These are phyloP conservation scores for Fusarium protoensiforme DNA, from an alignment of 2,329 filamentous ascomycete species.

Conservation along the genomic window DNA sequence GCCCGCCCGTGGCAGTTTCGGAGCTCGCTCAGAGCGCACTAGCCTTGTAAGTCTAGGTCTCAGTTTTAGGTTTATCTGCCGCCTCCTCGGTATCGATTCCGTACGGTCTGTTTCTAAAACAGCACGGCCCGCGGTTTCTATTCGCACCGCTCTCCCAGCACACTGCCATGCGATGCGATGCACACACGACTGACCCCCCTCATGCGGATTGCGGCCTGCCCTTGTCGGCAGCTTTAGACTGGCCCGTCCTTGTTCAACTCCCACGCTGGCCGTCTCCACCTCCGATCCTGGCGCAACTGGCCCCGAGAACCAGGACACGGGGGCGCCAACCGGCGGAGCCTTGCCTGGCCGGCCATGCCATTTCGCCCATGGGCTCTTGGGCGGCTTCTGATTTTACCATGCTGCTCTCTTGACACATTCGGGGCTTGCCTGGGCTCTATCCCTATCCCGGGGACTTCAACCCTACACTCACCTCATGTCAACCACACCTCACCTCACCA, in stretches of 20 bases:
- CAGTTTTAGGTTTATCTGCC: slow-evolving; percentile 37
- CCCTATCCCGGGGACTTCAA: slow-evolving; percentile 2
- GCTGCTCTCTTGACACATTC: slow-evolving; percentile 16
- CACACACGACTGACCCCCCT: slow-evolving; percentile 12
- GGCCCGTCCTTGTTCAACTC: slow-evolving; percentile 8
- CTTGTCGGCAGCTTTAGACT: slow-evolving; percentile 14
- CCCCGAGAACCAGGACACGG: slow-evolving; percentile 44
- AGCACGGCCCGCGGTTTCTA: slow-evolving; percentile 6
- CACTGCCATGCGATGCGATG: not conserved
- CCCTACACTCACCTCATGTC: slow-evolving; percentile 23
- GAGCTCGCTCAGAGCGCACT: slow-evolving; percentile 3
- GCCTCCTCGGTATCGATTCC: slow-evolving; percentile 40
- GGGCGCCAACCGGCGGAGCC: slow-evolving; percentile 29
- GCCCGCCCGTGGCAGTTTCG: not conserved
- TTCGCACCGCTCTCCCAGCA: slow-evolving; percentile 17
- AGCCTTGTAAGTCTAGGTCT: slow-evolving; percentile 7
- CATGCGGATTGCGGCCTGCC: slow-evolving; percentile 25
- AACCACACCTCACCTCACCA: slow-evolving; percentile 30
- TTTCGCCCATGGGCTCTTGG: slow-evolving; percentile 21
- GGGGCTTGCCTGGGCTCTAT: slow-evolving; percentile 6
- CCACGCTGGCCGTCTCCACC: slow-evolving; percentile 32
- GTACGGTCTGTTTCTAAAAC: slow-evolving; percentile 33
- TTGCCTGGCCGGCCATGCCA: slow-evolving; percentile 15
- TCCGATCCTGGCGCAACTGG: slow-evolving; percentile 39
- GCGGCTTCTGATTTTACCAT: slow-evolving; percentile 12